Conservation (phyloP, 345 rosid species). For the Rubroshorea leprosula region DNA sequence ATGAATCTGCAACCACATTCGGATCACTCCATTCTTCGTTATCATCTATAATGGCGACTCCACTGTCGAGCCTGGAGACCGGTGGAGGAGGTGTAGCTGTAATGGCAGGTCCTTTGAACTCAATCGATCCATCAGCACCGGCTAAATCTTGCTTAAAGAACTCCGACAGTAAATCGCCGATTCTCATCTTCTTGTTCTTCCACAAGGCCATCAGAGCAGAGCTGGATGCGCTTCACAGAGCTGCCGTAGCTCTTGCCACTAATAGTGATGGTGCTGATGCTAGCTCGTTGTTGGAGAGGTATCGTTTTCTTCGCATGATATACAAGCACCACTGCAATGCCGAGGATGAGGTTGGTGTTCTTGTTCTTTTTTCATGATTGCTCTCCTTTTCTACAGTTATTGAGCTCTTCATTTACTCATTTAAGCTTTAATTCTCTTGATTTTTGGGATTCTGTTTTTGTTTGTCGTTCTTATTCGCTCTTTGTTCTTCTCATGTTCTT, state of each 20-base stretch:
- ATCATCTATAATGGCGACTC: conserved; percentile 42
- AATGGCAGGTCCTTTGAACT: conserved; percentile 48
- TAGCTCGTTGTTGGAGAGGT: conserved; percentile 38
- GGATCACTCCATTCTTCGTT: not conserved
- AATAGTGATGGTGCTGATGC: conserved; percentile 32
- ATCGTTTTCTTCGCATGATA: conserved; percentile 46
- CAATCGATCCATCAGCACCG: conserved; percentile 41
- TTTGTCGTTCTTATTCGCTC: too few species aligned
- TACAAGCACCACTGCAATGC: conserved; percentile 74
- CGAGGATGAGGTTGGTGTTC: conserved; percentile 51
- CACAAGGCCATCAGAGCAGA: conserved; percentile 66
- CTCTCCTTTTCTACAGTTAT: not conserved
- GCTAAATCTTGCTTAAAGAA: conserved; percentile 39
- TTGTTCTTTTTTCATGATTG: not conserved
- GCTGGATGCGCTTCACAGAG: conserved; percentile 56
- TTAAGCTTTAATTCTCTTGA: too few species aligned
- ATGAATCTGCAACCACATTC: conserved; percentile 13
- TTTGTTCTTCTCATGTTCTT: not conserved
- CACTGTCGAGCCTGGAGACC: conserved; percentile 40
- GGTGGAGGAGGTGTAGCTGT: conserved; percentile 53
- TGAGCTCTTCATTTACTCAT: too few species aligned
- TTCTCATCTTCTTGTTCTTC: conserved; percentile 58
- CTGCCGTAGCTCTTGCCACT: conserved; percentile 50
- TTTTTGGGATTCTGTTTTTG: too few species aligned
- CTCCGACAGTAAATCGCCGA: conserved; percentile 45